Conservation (phyloP, 1,284 basidiomycete species). For the Cystobasidiaceae sp. region DNA sequence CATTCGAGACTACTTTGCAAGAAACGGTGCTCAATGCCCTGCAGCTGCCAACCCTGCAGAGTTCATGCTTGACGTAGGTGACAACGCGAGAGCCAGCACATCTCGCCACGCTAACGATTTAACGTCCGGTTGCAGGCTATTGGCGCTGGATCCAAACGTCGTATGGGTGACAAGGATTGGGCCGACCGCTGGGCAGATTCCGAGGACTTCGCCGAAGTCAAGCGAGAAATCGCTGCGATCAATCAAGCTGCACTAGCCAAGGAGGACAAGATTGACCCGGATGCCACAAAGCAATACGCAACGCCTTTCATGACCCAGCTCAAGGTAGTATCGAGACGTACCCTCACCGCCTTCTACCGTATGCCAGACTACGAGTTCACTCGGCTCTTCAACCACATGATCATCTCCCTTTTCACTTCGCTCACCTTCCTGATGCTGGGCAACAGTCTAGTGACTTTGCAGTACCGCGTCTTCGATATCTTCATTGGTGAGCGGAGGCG, state of each 20-base stretch:
- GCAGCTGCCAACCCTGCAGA: slow-evolving; percentile 40
- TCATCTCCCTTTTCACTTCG: slow-evolving; percentile 67
- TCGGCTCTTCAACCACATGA: slow-evolving; percentile 58
- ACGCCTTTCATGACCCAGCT: slow-evolving; percentile 75
- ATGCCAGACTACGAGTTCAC: slow-evolving; percentile 75
- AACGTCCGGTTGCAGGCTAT: slow-evolving; percentile 56
- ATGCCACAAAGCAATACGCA: slow-evolving; percentile 48
- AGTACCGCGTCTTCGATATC: slow-evolving; percentile 63
- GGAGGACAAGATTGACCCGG: slow-evolving; percentile 43
- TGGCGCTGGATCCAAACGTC: slow-evolving; percentile 55
- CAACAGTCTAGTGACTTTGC: slow-evolving; percentile 62
- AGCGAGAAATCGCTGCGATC: slow-evolving; percentile 50
- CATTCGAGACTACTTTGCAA: slow-evolving; percentile 55
- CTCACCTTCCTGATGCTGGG: slow-evolving; percentile 77
- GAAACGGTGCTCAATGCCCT: slow-evolving; percentile 48
- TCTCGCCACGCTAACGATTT: too few relatives aligned
- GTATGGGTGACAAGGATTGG: slow-evolving; percentile 46
- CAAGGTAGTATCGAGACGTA: slow-evolving; percentile 64
- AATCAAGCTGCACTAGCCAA: slow-evolving; percentile 50
- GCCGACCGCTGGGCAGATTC: slow-evolving; percentile 48
- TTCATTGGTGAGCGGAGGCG: slow-evolving; percentile 50
- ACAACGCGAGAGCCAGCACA: too few relatives aligned
- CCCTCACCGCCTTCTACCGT: slow-evolving; percentile 72
- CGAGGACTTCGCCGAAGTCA: slow-evolving; percentile 44
- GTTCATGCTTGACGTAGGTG: slow-evolving; percentile 37